These are phyloP conservation scores for Astrephomene gubernaculifera DNA, from an alignment of 139 green algal species.

Conservation along the genomic window DNA sequence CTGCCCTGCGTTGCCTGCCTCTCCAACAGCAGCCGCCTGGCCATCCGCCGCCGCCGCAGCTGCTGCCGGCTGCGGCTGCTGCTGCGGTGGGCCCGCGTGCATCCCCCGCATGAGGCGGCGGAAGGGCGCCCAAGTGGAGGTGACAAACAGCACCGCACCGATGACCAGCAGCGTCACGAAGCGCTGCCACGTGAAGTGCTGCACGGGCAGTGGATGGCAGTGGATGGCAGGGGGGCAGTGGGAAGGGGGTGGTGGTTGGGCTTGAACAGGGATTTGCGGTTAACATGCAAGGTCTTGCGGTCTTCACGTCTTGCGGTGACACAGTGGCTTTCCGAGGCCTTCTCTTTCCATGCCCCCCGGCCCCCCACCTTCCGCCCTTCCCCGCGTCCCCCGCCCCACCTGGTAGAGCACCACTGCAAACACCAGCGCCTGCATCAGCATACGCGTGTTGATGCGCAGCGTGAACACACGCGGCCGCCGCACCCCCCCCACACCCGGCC, in stretches of 20 bases:
- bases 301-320: no score
- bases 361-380: neutral
- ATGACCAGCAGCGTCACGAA: slow-evolving; percentile 69
- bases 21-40: neutral
- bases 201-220: slow-evolving; percentile 5
- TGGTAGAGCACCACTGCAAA: slow-evolving; percentile 77
- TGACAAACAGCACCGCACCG: slow-evolving; percentile 69
- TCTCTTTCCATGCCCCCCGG: no score
- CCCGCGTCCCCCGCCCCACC: slow-evolving; percentile 27
- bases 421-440: slow-evolving; percentile 76
- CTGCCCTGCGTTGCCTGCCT: neutral
- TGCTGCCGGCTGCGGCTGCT: neutral
- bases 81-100: slow-evolving; percentile 17
- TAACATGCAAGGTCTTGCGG: no score
- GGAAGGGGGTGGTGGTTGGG: neutral
- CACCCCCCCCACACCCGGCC: no score
- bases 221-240: neutral
- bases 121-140: slow-evolving; percentile 64
- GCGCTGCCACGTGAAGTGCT: slow-evolving; percentile 80
- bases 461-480: slow-evolving; percentile 60
- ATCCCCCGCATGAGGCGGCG: slow-evolving; percentile 52
- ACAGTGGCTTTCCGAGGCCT: no score
- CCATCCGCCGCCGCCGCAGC: slow-evolving; percentile 9
- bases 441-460: slow-evolving; percentile 74
- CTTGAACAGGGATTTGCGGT: no score